These are phyloP conservation scores for Dillenia turbinata DNA, from an alignment of 164 flowering plant species.

Conservation along the genomic window DNA sequence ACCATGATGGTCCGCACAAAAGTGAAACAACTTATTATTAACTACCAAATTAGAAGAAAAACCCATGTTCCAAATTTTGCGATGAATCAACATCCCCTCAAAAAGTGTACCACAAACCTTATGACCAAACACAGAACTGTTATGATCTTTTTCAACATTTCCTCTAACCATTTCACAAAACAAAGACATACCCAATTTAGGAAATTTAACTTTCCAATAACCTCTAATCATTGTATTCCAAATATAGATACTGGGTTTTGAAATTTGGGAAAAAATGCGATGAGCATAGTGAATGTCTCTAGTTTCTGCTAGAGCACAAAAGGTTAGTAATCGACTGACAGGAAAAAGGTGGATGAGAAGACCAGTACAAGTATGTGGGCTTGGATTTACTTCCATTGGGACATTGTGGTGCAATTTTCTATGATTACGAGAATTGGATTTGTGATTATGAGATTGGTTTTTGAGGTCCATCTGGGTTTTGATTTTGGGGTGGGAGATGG, in stretches of 20 bases:
- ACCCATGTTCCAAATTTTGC: constrained; percentile 39
- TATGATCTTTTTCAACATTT: constrained; percentile 39
- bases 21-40: constrained; percentile 52
- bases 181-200: constrained; percentile 26
- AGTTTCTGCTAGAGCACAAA: constrained; percentile 48
- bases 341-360: constrained; percentile 54
- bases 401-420: constrained; percentile 55
- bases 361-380: constrained; percentile 52
- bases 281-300: constrained; percentile 48
- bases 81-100: constrained; percentile 39
- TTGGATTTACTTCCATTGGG: constrained; percentile 60
- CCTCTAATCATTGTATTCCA: constrained; percentile 76
- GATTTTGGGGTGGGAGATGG: no score
- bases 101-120: constrained; percentile 41
- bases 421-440: constrained; percentile 45
- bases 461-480: constrained; percentile 44
- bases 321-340: constrained; percentile 50
- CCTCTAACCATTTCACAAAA: constrained; percentile 43
- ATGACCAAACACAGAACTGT: constrained; percentile 52
- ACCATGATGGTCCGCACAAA: constrained; percentile 31
- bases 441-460: constrained; percentile 31
- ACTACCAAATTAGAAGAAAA: constrained; percentile 39
- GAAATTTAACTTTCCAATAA: constrained; percentile 18
- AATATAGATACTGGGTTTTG: constrained; percentile 46
- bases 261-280: constrained; percentile 32